Base-by-base conservation (phyloP, 495 filamentous ascomycete species). In the Aspergillus sclerotiicarbonarius region DNA sequence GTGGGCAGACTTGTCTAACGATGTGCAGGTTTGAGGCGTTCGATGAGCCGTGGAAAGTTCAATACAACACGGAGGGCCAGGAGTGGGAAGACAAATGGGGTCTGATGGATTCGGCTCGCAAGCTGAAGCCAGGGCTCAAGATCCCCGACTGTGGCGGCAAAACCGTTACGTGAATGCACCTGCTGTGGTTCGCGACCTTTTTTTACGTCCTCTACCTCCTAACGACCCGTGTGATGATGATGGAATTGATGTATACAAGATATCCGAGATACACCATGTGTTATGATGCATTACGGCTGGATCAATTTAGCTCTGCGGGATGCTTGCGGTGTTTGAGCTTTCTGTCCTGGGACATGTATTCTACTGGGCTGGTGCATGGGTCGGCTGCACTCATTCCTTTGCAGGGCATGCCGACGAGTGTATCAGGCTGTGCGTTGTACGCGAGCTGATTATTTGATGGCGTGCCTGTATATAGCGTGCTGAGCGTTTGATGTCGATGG, bases 21-120 rank as follows among this genome's bases (percentile, higher is more conserved):
- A 32, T 21, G 1, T 12, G 48, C 35, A 87, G 84, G 84, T 96
- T 96, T 66, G 88, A 91, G 71, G 90, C 91, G 15, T 97, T 96
- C 66, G 92, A 96, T 65, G 92, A 96, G 74, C 91, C 92, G 3
- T 98, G 94, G 94, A 97, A 97, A 74, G 73, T 88, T 21, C 58
- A 62, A 21, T 95, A 83, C 71, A 87, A 98, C 67, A 77, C 71
- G 3, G 67, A 74, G 1, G 84, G 82, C 12, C 79, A 92, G 73
- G 78, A 90, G 55, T 97, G 92, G 92, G 94, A 98, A 73, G 90
- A 95, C 65, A 89, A 96, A 66, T 98, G 93, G 93, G 94, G 94
- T 30, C 74, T 98, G 19, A 87, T 98, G 84, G 91, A 96, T 70
- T 80, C 89, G 1, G 84, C 89, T 59, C 84, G 94, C 53, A 91